Conservation (phyloP, 345 rosid species). For the Erodium maritimum region DNA sequence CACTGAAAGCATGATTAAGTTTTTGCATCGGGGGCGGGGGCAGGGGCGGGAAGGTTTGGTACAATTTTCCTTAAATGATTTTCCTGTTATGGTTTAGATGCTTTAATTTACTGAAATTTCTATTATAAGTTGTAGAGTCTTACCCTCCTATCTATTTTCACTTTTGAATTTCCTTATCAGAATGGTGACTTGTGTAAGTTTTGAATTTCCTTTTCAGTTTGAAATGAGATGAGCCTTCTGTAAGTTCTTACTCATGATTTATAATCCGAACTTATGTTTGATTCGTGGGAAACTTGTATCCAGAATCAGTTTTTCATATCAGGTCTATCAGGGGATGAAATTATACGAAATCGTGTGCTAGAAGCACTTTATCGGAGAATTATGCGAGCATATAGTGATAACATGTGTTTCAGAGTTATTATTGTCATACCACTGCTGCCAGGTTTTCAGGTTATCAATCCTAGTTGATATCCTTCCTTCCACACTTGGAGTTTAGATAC, state of each 20-base stretch:
- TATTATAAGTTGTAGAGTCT: background rate
- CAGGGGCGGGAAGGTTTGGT: background rate
- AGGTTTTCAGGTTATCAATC: conserved; percentile 80
- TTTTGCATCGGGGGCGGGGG: background rate
- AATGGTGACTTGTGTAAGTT: background rate
- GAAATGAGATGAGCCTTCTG: conserved; percentile 2
- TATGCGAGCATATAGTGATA: conserved; percentile 69
- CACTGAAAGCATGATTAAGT: background rate
- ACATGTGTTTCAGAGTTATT: conserved; percentile 77
- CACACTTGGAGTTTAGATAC: background rate
- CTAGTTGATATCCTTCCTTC: conserved; percentile 1
- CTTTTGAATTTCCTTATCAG: background rate
- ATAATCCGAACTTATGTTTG: conserved; percentile 26
- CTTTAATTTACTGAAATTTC: background rate
- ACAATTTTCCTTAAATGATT: too few species aligned
- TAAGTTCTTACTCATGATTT: background rate
- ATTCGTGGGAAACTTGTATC: conserved; percentile 32
- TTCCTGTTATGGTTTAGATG: too few species aligned
- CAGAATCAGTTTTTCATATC: conserved; percentile 99
- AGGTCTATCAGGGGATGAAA: conserved; percentile 92
- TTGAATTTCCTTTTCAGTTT: too few species aligned
- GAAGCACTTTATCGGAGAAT: conserved; percentile 82
- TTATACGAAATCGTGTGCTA: conserved; percentile 68
- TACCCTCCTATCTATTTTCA: background rate
- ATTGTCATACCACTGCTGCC: conserved; percentile 94